Conservation (phyloP, 169 alveolate species). For the Plasmodium coatneyi region DNA sequence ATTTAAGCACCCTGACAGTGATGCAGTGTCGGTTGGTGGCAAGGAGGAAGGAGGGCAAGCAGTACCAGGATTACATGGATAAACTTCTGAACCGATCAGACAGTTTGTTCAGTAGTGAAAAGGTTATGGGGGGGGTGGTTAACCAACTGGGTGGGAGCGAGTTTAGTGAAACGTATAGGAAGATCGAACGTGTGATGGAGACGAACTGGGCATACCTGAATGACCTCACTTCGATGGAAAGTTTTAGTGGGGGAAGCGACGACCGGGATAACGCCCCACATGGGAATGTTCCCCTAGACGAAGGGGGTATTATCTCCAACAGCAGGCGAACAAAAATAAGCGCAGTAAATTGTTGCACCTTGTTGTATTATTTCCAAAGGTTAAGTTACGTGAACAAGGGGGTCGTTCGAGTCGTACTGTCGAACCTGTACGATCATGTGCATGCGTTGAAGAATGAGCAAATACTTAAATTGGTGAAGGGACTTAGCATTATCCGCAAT, state of each 20-base stretch:
- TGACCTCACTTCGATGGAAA: not conserved
- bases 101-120: not conserved
- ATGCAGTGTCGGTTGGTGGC: not conserved
- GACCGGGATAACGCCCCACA: not conserved
- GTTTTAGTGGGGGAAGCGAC: not conserved
- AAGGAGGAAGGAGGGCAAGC: not conserved
- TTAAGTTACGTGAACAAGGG: constrained; percentile 36
- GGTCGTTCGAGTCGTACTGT: constrained; percentile 13
- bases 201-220: not conserved
- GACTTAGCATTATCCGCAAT: constrained; percentile 38
- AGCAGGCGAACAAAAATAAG: constrained; percentile 12
- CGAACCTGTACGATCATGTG: constrained; percentile 29
- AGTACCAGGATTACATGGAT: not conserved
- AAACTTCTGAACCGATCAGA: not conserved
- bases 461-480: constrained; percentile 24
- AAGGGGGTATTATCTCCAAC: not conserved
- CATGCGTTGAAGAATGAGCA: constrained; percentile 21
- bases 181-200: constrained; percentile 5
- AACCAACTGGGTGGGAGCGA: not conserved
- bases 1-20: constrained; percentile 22
- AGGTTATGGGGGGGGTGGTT: not conserved
- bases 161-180: not conserved
- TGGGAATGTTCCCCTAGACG: not conserved
- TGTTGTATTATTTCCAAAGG: constrained; percentile 32
- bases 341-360: constrained; percentile 12